phyloP scores from a whole-genome alignment of 1,139 yeast species.

The Suhomyces terraborum region DNA sequence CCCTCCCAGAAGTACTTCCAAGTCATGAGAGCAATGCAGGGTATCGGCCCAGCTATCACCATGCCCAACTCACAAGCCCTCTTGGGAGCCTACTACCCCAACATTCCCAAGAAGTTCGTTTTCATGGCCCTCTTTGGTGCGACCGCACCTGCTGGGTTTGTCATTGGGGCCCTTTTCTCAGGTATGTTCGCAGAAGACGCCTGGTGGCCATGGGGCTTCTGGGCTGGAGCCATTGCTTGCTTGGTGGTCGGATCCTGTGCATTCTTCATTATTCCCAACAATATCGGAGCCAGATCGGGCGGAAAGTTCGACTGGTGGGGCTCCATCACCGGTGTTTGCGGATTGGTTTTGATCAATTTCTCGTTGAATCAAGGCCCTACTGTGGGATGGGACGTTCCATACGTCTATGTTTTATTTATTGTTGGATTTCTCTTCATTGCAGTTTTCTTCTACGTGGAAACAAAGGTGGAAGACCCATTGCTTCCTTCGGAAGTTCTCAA shows the following conservation, averaged over 20 bases:
- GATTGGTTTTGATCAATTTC: constrained; percentile 52
- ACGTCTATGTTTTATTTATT: constrained; percentile 52
- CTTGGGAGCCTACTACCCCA: constrained; percentile 53
- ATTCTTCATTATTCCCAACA: constrained; percentile 45
- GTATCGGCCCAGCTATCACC: constrained; percentile 58
- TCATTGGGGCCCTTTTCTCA: constrained; percentile 51
- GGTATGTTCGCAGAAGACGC: constrained; percentile 40
- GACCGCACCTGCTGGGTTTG: constrained; percentile 60
- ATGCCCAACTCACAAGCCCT: constrained; percentile 61
- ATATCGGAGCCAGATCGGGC: constrained; percentile 26
- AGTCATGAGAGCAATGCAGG: constrained; percentile 58
- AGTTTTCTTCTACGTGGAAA: constrained; percentile 40
- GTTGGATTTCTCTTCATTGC: constrained; percentile 44
- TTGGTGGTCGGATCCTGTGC: constrained; percentile 32
- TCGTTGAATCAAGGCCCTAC: constrained; percentile 67
- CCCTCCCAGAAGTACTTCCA: constrained; percentile 46
- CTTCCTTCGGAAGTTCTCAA: constrained; percentile 46
- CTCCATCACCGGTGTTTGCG: constrained; percentile 47
- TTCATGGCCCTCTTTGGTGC: constrained; percentile 56
- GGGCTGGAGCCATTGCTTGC: constrained; percentile 46
- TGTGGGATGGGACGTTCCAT: constrained; percentile 55
- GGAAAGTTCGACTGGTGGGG: constrained; percentile 51
- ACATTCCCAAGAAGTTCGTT: constrained; percentile 41
- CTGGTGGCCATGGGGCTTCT: constrained; percentile 51
- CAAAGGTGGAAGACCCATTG: constrained; percentile 42